Conservation (phyloP, 202 grass and related monocot genomes). For the Saccharum hybrid region DNA sequence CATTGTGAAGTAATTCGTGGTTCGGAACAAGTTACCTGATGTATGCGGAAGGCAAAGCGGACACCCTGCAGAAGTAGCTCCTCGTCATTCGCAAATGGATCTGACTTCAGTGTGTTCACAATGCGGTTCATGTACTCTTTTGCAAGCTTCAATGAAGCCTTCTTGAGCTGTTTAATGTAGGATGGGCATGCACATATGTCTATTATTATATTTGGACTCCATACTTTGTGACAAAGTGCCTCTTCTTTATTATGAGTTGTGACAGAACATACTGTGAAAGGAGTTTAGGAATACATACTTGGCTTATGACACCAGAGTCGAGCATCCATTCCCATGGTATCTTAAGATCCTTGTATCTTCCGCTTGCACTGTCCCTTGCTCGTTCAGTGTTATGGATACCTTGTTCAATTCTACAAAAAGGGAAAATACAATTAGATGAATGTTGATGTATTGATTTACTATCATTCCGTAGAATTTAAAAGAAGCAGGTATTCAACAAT, state of each 20-base stretch:
- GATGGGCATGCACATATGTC: conserved; percentile 9
- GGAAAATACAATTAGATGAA: conserved; percentile 34
- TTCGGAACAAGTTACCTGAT: conserved; percentile 64
- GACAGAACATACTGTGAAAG: conserved; percentile 3
- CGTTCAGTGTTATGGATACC: conserved; percentile 80
- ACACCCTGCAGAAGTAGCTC: conserved; percentile 77
- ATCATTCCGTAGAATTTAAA: conserved; percentile 9
- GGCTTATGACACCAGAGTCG: conserved; percentile 73
- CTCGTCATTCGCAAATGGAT: conserved; percentile 80
- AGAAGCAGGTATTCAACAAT: neutral
- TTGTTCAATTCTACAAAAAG: conserved; percentile 82
- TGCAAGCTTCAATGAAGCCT: conserved; percentile 86
- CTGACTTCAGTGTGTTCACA: conserved; percentile 68
- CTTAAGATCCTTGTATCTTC: conserved; percentile 85
- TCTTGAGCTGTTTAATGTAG: conserved; percentile 77
- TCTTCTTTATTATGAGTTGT: conserved; percentile 17
- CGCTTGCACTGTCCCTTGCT: conserved; percentile 77
- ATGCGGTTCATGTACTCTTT: conserved; percentile 86
- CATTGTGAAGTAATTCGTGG: conserved; percentile 36
- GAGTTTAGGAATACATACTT: conserved; percentile 57
- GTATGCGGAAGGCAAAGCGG: conserved; percentile 90
- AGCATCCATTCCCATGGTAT: conserved; percentile 99
- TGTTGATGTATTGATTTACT: conserved; percentile 13
- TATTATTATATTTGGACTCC: conserved; percentile 18
- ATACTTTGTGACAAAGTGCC: conserved; percentile 15